Conservation (phyloP, 805 yeast genomes). For the Ogataea haglerorum region DNA sequence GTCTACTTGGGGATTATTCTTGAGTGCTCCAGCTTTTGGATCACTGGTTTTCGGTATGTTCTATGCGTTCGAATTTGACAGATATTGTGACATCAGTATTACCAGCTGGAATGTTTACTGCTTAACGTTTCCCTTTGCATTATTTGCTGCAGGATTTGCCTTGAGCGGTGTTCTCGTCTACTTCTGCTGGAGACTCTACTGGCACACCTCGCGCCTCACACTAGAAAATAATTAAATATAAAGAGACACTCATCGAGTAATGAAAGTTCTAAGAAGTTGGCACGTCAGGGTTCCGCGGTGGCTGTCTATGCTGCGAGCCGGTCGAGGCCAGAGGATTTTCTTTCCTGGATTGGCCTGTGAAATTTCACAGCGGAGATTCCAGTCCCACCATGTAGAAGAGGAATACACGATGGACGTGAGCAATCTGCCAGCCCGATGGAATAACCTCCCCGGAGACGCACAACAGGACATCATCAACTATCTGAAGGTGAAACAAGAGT, state of each 20-base stretch:
- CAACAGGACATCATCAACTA: slow-evolving; percentile 36
- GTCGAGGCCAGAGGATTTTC: too few relatives aligned
- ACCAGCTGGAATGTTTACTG: slow-evolving; percentile 10
- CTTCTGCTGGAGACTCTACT: slow-evolving; percentile 19
- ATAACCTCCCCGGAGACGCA: slow-evolving; percentile 30
- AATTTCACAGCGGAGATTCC: background rate
- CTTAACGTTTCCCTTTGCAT: slow-evolving; percentile 17
- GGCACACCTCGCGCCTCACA: slow-evolving; percentile 13
- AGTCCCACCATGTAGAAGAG: slow-evolving; percentile 15
- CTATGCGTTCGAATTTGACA: slow-evolving; percentile 64
- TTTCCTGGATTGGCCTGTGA: too few relatives aligned
- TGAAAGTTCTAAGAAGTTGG: background rate
- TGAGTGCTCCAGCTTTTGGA: slow-evolving; percentile 86
- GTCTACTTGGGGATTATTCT: slow-evolving; percentile 82
- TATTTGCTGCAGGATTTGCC: slow-evolving; percentile 11
- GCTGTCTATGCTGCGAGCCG: too few relatives aligned
- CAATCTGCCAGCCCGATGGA: slow-evolving; percentile 34
- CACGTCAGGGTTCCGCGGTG: too few relatives aligned
- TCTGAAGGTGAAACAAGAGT: slow-evolving; percentile 35
- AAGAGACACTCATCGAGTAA: background rate
- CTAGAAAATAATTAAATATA: background rate
- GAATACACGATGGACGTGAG: slow-evolving; percentile 31
- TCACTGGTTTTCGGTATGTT: slow-evolving; percentile 63
- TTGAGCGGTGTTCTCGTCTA: slow-evolving; percentile 12
- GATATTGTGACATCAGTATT: slow-evolving; percentile 23